Evolutionary conservation across 2,329 filamentous ascomycete genomes (phyloP), one percentile per base, ranked within the genome.

Genomic region (Colletotrichum higginsianum): DNA sequence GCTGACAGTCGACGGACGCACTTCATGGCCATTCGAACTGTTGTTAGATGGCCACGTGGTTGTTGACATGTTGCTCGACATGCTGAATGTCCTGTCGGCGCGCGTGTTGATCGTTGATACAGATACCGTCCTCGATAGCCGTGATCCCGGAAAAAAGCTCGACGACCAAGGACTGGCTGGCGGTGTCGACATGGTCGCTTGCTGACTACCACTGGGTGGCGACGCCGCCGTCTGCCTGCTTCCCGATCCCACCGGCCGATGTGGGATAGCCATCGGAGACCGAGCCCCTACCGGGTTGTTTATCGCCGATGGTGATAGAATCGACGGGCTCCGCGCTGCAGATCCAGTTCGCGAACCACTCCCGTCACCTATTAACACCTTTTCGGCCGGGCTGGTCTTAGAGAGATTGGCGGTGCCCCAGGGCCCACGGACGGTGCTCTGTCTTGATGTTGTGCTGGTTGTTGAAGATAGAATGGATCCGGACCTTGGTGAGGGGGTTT

Each of bases 291-390:
- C n/a, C 4, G 53, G 61, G 40, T 23, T 60, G 26, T 13, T 55
- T 2, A 61, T 18, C 26, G 30, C 18, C 4, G 61, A 44, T 16
- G 46, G 40, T 11, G 57, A 49, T n/a, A 47, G 40, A 18, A 40
- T 35, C 15, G 47, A 18, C 2, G 46, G 88, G 21, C 30, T 42
- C 18, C 49, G 55, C 12, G 55, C 13, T 15, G 56, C 8, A 12
- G 55, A 30, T 21, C 30, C 23, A 8, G 38, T 38, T 26, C 15
- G n/a, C 13, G 40, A 18, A 23, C 46, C 47, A 4, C 18, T 15
- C 13, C 30, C 46, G 30, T 47, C 30, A 53, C 67, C 58, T 46
- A 61, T 61, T 18, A 47, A 60, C 12, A 55, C 47, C 8, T 61
- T 66, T 30, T 71, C 67, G 3, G 68, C 52, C 38, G 57, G 57